A percentile compares a stretch with the other conserved stretches of the same genome.
These are phyloP conservation scores for Tremella yokohamensis DNA, from an alignment of 768 basidiomycete genomes.

Conservation along the genomic window DNA sequence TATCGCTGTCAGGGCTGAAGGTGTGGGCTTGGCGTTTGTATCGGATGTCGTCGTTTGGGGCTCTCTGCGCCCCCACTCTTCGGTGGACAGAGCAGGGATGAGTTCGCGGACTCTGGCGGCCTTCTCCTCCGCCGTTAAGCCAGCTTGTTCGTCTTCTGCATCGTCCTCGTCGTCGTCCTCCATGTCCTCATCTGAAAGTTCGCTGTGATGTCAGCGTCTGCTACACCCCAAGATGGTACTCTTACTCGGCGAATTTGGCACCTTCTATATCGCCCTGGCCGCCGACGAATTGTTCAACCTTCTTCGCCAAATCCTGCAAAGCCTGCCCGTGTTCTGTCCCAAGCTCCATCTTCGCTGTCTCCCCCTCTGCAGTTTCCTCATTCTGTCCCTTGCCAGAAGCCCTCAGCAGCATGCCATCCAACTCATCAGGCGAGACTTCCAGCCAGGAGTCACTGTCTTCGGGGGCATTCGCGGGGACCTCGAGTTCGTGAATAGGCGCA, in stretches of 20 bases:
- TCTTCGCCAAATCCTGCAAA: conserved; percentile 71
- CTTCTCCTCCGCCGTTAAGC: conserved; percentile 51
- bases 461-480: conserved; percentile 32
- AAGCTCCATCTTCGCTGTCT: conserved; percentile 56
- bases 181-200: conserved; percentile 64
- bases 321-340: conserved; percentile 66
- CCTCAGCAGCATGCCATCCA: conserved; percentile 66
- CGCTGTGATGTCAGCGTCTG: conserved; percentile 54
- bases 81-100: conserved; percentile 71
- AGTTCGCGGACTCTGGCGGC: conserved; percentile 72
- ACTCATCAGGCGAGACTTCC: conserved; percentile 67
- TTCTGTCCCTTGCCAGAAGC: conserved; percentile 55
- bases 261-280: conserved; percentile 86
- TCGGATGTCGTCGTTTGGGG: conserved; percentile 9
- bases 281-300: conserved; percentile 85
- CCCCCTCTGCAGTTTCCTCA: background rate
- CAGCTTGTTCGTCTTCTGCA: conserved; percentile 49
- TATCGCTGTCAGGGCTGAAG: background rate
- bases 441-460: conserved; percentile 85
- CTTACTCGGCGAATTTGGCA: conserved; percentile 85
- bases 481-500: conserved; percentile 24
- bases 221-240: conserved; percentile 20
- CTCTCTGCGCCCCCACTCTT: conserved; percentile 72
- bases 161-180: conserved; percentile 54
- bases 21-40: conserved; percentile 3